Evolutionary conservation across 257 asterid genomes (phyloP).

Genomic region (Nicotiana obtusifolia): DNA sequence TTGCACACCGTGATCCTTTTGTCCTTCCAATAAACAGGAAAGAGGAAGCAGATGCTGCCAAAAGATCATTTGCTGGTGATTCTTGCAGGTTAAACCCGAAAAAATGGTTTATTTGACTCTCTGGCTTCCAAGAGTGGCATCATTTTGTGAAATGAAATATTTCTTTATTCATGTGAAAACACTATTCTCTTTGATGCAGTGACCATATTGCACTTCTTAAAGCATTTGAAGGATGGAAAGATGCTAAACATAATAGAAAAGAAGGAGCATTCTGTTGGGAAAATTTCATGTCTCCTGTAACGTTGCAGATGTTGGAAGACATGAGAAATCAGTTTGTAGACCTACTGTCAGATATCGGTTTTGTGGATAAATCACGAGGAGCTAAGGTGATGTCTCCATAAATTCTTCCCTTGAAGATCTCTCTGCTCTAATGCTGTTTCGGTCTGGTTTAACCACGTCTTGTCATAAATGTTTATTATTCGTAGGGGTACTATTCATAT

Average conservation of each 20-base stretch:
- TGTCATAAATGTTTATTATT: not conserved
- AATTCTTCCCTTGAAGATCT: conserved; percentile 6
- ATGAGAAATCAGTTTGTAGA: conserved; percentile 87
- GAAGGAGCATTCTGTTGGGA: conserved; percentile 86
- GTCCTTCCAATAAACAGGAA: conserved; percentile 82
- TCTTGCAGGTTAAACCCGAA: conserved; percentile 74
- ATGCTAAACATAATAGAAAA: conserved; percentile 52
- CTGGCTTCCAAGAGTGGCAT: conserved; percentile 8
- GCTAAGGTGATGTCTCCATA: conserved; percentile 36
- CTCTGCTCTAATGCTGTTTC: not conserved
- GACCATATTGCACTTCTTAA: conserved; percentile 93
- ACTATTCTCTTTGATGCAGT: conserved; percentile 31
- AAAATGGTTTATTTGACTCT: conserved; percentile 5
- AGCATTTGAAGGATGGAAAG: conserved; percentile 96
- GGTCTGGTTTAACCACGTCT: not conserved
- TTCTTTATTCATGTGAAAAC: conserved; percentile 14
- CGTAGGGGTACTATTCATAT: not conserved
- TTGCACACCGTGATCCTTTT: conserved; percentile 88
- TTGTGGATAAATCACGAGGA: conserved; percentile 65
- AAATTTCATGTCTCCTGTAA: conserved; percentile 67
- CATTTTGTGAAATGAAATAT: not conserved
- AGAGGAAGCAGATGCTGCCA: conserved; percentile 90
- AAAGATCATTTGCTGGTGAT: conserved; percentile 87
- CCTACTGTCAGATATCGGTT: conserved; percentile 76
- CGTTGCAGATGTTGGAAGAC: conserved; percentile 88